Percentiles rank a stretch among this genome's conserved stretches.
Evolutionary conservation across 352 stramenopile species (phyloP).

Genomic region (Pythium grandisporangium): DNA sequence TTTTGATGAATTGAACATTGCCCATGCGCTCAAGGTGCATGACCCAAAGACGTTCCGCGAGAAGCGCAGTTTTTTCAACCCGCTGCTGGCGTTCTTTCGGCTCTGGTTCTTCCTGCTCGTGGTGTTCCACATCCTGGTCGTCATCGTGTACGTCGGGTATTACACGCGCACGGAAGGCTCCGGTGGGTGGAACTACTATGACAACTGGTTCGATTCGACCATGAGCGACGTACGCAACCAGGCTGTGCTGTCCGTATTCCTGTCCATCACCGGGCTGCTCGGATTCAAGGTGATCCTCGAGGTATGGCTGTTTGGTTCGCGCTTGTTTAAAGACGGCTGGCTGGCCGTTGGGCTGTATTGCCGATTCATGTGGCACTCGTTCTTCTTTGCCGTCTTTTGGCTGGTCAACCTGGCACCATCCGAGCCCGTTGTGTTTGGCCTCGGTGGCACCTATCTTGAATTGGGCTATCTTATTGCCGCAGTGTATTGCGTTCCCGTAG

Average conservation of each 20-base stretch:
- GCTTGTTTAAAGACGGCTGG: constrained; percentile 56
- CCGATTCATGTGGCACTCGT: constrained; percentile 58
- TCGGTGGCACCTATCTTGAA: constrained; percentile 46
- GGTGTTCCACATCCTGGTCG: constrained; percentile 56
- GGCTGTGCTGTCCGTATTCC: constrained; percentile 60
- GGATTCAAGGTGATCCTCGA: constrained; percentile 63
- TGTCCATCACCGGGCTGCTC: constrained; percentile 43
- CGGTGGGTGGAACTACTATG: constrained; percentile 47
- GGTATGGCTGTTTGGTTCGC: constrained; percentile 61
- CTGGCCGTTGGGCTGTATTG: constrained; percentile 53
- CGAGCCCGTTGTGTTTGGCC: constrained; percentile 37
- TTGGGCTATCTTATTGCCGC: constrained; percentile 42
- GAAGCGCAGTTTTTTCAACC: constrained; percentile 81
- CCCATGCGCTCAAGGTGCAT: constrained; percentile 37
- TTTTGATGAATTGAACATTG: constrained; percentile 61
- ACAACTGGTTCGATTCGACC: constrained; percentile 36
- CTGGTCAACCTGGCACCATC: constrained; percentile 51
- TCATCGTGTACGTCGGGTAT: constrained; percentile 63
- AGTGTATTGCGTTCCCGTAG: constrained; percentile 46
- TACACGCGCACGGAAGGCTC: constrained; percentile 39
- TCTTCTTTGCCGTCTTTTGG: constrained; percentile 67
- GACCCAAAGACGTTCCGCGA: constrained; percentile 86
- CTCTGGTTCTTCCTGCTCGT: constrained; percentile 80
- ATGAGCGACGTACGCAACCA: constrained; percentile 58
- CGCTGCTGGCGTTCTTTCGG: constrained; percentile 71